Conservation (phyloP, 108 stramenopile species). For the Stephanodiscus minutulus region DNA sequence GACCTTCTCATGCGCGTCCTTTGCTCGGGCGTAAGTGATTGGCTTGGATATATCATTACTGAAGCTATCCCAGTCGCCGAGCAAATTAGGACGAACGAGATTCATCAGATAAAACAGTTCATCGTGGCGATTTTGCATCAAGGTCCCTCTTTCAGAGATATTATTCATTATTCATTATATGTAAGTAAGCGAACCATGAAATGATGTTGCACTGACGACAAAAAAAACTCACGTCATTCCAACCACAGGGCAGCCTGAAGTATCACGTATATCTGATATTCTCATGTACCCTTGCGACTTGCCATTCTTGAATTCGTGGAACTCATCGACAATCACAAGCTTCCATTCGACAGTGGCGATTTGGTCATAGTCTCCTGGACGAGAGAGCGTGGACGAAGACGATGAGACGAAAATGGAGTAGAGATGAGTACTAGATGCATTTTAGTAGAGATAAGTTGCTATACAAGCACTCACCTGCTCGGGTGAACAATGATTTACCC, state of each 20-base stretch:
- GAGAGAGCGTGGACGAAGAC: too few relatives aligned
- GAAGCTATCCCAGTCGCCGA: constrained; percentile 68
- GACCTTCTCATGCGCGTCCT: constrained; percentile 49
- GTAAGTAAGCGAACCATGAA: constrained; percentile 30
- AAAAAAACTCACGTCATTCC: constrained; percentile 47
- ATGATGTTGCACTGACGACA: constrained; percentile 5
- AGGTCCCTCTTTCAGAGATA: constrained; percentile 62
- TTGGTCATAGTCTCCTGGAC: constrained; percentile 44
- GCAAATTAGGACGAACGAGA: constrained; percentile 63
- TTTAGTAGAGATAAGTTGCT: too few relatives aligned
- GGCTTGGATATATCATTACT: constrained; percentile 51
- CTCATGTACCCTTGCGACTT: constrained; percentile 32
- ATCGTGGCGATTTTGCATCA: constrained; percentile 74
- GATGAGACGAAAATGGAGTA: too few relatives aligned
- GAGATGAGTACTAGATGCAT: too few relatives aligned
- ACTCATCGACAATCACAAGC: constrained; percentile 83
- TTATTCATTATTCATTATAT: constrained; percentile 28
- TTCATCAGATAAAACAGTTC: constrained; percentile 79
- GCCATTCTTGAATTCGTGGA: constrained; percentile 73
- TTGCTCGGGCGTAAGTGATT: constrained; percentile 65
- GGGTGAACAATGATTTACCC: constrained; percentile 60
- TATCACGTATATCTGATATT: constrained; percentile 34
- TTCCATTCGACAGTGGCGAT: constrained; percentile 66
- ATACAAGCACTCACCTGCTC: too few relatives aligned
- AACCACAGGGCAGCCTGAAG: constrained; percentile 41